These are phyloP conservation scores for Tephrocybe sp. DNA, from an alignment of 768 basidiomycete genomes.

Conservation along the genomic window DNA sequence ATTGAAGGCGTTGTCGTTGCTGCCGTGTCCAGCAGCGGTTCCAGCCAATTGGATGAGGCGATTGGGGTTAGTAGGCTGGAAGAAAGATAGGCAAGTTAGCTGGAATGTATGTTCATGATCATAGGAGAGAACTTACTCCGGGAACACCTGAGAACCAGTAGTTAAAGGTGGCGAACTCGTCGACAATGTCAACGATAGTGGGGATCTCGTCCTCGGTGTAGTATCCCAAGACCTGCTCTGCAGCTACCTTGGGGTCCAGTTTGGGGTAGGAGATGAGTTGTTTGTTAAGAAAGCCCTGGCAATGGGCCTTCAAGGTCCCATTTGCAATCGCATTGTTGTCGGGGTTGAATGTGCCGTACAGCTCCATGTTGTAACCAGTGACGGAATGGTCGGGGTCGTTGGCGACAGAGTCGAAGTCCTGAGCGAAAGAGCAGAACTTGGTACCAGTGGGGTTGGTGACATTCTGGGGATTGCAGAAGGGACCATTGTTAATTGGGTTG, in stretches of 20 bases:
- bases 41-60: slow-evolving; percentile 25
- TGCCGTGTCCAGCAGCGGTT: slow-evolving; percentile 26
- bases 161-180: slow-evolving; percentile 26
- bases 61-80: slow-evolving; percentile 27
- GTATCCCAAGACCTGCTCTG: slow-evolving; percentile 23
- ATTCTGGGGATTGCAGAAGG: slow-evolving; percentile 22
- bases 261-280: slow-evolving; percentile 18
- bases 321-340: slow-evolving; percentile 5
- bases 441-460: slow-evolving; percentile 15
- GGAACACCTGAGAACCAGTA: slow-evolving; percentile 28
- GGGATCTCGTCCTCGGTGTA: slow-evolving; percentile 21
- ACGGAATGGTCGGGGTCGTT: slow-evolving; percentile 24
- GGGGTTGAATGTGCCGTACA: slow-evolving; percentile 22
- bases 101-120: neutral
- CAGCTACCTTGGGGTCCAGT: slow-evolving; percentile 17
- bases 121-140: slow-evolving; percentile 9
- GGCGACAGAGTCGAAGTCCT: slow-evolving; percentile 17
- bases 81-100: neutral
- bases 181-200: slow-evolving; percentile 19
- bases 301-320: slow-evolving; percentile 15
- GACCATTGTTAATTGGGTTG: slow-evolving; percentile 18
- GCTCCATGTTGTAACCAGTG: slow-evolving; percentile 23
- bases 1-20: slow-evolving; percentile 22
- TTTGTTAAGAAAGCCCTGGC: slow-evolving; percentile 23
- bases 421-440: slow-evolving; percentile 18